A percentile compares a stretch with the other conserved stretches of the same genome.
Conservation (phyloP, 1,284 basidiomycete genomes). For the Blastosporella zonata region DNA sequence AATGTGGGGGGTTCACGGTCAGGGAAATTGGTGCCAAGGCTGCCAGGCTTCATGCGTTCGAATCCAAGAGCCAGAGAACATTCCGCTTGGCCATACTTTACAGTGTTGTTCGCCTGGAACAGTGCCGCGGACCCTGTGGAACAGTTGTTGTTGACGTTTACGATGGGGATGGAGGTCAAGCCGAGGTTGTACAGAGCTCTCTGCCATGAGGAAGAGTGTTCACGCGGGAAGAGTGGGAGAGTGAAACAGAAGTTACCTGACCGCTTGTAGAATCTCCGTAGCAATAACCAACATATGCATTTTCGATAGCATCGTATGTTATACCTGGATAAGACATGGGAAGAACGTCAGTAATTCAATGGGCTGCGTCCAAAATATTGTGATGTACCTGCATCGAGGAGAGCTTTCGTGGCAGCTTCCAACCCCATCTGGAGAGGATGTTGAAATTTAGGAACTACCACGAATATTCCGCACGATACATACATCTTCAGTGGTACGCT, state of each 20-base stretch:
- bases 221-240: neutral
- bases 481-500: slow-evolving; percentile 66
- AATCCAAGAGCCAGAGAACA: slow-evolving; percentile 85
- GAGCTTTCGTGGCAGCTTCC: slow-evolving; percentile 81
- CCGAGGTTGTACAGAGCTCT: slow-evolving; percentile 85
- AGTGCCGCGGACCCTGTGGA: slow-evolving; percentile 77
- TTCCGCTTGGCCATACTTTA: slow-evolving; percentile 70
- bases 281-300: slow-evolving; percentile 78
- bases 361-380: neutral
- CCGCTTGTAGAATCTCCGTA: slow-evolving; percentile 82
- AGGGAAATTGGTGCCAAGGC: slow-evolving; percentile 66
- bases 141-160: slow-evolving; percentile 87
- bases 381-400: slow-evolving; percentile 73
- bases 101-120: slow-evolving; percentile 63
- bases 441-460: neutral
- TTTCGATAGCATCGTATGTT: slow-evolving; percentile 76
- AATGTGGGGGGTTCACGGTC: slow-evolving; percentile 64
- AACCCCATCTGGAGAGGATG: slow-evolving; percentile 59
- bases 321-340: slow-evolving; percentile 49
- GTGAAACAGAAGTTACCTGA: slow-evolving; percentile 46
- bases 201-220: slow-evolving; percentile 30
- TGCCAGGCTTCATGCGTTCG: slow-evolving; percentile 83
- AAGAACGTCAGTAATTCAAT: neutral
- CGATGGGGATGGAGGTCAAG: slow-evolving; percentile 81
- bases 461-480: slow-evolving; percentile 19